Evolutionary conservation across 371 early-diverging fungal genomes (phyloP).

Genomic region (Synchytrium microbalum): DNA sequence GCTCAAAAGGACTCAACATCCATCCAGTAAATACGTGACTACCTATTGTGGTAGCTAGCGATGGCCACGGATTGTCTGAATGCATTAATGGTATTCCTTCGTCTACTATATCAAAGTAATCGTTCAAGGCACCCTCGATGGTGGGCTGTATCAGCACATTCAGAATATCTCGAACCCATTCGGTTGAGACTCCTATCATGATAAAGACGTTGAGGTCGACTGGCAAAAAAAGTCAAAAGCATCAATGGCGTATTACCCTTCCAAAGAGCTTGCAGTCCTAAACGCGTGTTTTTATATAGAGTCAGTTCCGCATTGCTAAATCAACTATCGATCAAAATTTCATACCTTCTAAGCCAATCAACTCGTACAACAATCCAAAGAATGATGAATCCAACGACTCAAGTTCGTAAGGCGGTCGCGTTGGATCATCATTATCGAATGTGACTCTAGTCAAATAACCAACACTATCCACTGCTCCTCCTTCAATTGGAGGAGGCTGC

Average conservation of each 20-base stretch:
- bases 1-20: slow-evolving; percentile 35
- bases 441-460: slow-evolving; percentile 37
- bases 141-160: slow-evolving; percentile 27
- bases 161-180: neutral
- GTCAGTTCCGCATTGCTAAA: slow-evolving; percentile 15
- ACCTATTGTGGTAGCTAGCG: slow-evolving; percentile 19
- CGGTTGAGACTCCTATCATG: neutral
- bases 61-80: slow-evolving; percentile 17
- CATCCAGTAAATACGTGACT: slow-evolving; percentile 32
- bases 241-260: slow-evolving; percentile 24
- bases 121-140: slow-evolving; percentile 26
- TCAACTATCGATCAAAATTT: slow-evolving; percentile 10
- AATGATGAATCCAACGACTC: slow-evolving; percentile 16
- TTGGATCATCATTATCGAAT: slow-evolving; percentile 25
- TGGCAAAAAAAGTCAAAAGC: neutral
- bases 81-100: slow-evolving; percentile 24
- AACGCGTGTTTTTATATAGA: slow-evolving; percentile 10
- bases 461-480: slow-evolving; percentile 18
- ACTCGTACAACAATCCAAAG: neutral
- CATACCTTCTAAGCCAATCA: neutral
- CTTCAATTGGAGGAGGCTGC: neutral
- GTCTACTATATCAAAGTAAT: slow-evolving; percentile 19
- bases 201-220: neutral
- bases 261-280: slow-evolving; percentile 35
- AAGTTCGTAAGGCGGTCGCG: slow-evolving; percentile 36